phyloP scores from a whole-genome alignment of 2,329 filamentous ascomycete genomes.

The Arthrobotrys sinensis region DNA sequence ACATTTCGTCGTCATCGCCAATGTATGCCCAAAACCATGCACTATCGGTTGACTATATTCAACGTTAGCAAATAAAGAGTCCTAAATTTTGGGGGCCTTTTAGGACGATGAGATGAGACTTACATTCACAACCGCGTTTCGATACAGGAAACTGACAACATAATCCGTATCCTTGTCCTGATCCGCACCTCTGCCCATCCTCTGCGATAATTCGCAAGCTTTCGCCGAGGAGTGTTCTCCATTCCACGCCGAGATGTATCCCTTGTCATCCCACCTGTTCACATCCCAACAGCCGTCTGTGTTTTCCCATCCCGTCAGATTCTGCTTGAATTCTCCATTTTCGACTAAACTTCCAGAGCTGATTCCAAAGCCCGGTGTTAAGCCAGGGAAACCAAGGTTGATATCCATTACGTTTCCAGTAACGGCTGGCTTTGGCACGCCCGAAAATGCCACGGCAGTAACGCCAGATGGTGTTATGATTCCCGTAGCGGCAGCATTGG shows the following conservation, averaged over 20 bases:
- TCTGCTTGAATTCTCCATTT: conserved; percentile 49
- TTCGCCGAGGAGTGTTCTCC: conserved; percentile 24
- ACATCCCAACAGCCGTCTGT: conserved; percentile 41
- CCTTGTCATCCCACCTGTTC: conserved; percentile 50
- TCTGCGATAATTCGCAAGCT: conserved; percentile 38
- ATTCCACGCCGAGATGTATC: conserved; percentile 45
- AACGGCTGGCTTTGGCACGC: conserved; percentile 27
- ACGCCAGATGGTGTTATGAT: conserved; percentile 36
- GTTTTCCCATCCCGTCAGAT: conserved; percentile 46
- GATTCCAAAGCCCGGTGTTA: conserved; percentile 30
- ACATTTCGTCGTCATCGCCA: conserved; percentile 43
- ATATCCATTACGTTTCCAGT: conserved; percentile 16
- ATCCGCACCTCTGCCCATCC: conserved; percentile 16
- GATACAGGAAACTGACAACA: conserved; percentile 55
- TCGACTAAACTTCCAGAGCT: conserved; percentile 30
- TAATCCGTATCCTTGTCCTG: conserved; percentile 45
- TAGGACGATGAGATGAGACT: neutral
- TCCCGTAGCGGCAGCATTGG: conserved; percentile 33
- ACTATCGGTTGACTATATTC: conserved; percentile 21
- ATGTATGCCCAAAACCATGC: conserved; percentile 56
- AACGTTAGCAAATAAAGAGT: conserved; percentile 2
- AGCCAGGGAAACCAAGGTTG: conserved; percentile 37
- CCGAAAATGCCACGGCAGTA: conserved; percentile 52
- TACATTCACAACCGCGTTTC: conserved; percentile 30
- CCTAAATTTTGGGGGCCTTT: neutral